These are phyloP conservation scores for Zoysia pacifica DNA, from an alignment of 176 grass and related monocot species.

Conservation along the genomic window DNA sequence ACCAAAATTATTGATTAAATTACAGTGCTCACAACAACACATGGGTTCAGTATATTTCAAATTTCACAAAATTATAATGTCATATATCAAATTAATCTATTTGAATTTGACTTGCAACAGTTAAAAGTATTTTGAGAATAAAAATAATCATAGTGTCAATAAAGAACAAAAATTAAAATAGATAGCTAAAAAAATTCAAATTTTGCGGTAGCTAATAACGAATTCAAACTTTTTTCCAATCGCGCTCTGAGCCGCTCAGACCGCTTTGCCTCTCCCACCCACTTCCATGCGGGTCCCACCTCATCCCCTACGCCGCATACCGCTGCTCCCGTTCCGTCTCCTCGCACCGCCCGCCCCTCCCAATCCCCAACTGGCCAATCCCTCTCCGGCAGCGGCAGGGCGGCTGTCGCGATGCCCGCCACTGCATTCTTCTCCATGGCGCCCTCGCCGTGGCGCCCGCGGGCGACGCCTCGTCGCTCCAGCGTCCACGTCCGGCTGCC, in stretches of 20 bases:
- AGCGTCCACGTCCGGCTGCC: slow-evolving; percentile 20
- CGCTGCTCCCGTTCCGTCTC: neutral
- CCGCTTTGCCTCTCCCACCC: neutral
- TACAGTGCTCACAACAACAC: no score
- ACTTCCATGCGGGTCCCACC: slow-evolving; percentile 33
- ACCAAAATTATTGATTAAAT: no score
- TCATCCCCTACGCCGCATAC: slow-evolving; percentile 22
- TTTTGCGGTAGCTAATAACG: no score
- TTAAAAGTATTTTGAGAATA: no score
- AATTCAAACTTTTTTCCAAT: no score
- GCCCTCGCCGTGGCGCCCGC: slow-evolving; percentile 19
- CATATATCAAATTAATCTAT: no score
- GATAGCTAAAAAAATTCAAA: no score
- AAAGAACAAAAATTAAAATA: no score
- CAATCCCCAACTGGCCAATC: neutral
- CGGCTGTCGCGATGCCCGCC: slow-evolving; percentile 33
- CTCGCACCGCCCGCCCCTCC: slow-evolving; percentile 15
- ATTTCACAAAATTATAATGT: no score
- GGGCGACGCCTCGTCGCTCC: neutral
- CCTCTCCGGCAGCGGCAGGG: neutral
- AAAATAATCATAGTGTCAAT: no score
- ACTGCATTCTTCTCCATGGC: neutral
- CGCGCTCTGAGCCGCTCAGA: neutral
- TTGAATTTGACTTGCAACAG: no score
- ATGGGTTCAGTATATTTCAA: no score